phyloP scores from a whole-genome alignment of 148 eudicot genomes.

The Chenopodium suecicum region DNA sequence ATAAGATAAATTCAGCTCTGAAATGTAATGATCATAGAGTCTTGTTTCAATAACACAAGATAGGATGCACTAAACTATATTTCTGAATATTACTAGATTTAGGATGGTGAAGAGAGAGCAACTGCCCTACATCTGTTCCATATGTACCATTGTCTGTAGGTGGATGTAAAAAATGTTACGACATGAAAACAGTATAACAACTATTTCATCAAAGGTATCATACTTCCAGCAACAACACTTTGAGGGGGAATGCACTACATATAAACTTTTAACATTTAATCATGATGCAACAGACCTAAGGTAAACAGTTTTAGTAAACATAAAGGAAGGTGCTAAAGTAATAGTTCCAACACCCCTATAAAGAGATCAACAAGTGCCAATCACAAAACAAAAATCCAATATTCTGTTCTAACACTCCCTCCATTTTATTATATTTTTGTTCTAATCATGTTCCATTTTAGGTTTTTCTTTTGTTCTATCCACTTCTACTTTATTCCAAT shows the following conservation, averaged over 20 bases:
- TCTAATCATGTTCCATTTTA: no score
- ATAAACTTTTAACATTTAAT: not conserved
- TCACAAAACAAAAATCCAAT: not conserved
- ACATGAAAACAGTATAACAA: not conserved
- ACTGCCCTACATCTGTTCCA: conserved; percentile 40
- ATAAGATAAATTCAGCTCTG: not conserved
- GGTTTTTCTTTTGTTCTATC: no score
- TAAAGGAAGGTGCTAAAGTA: not conserved
- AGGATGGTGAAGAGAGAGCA: conserved; percentile 81
- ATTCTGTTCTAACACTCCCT: no score
- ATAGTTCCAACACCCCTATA: not conserved
- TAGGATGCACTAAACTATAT: not conserved
- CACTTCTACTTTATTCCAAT: no score
- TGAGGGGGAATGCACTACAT: no score
- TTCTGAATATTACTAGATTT: conserved; percentile 57
- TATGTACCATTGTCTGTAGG: conserved; percentile 42
- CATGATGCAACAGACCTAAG: no score
- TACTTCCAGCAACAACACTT: not conserved
- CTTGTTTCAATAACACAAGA: not conserved
- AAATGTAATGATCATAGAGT: not conserved
- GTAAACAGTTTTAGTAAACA: not conserved
- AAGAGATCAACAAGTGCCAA: not conserved
- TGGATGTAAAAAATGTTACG: conserved; percentile 12
- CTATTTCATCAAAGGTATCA: not conserved
- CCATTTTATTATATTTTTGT: no score